Evolutionary conservation across 768 basidiomycete genomes (phyloP).

Genomic region (Lentinus tigrinus): DNA sequence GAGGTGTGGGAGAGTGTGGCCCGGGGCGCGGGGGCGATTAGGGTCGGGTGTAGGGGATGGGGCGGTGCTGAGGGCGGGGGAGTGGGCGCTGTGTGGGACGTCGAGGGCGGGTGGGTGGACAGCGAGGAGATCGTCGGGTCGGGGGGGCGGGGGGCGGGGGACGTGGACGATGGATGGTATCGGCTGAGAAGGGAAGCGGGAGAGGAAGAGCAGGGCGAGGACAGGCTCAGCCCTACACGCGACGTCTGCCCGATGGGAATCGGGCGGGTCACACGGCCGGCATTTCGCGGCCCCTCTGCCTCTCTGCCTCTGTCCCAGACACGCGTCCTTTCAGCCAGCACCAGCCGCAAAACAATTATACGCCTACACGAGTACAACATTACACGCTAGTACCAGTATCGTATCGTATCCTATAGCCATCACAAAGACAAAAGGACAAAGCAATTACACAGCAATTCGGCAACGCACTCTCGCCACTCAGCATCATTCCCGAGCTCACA

Average conservation of each 20-base stretch:
- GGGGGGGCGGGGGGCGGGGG: constrained; percentile 11
- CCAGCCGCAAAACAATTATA: neutral
- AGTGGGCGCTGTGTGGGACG: constrained; percentile 1
- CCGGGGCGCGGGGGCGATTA: neutral
- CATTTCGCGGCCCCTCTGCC: neutral
- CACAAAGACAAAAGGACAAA: neutral
- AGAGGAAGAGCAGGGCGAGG: constrained; percentile 8
- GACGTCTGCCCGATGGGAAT: constrained; percentile 39
- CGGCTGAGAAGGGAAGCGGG: constrained; percentile 19
- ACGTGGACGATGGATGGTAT: constrained; percentile 18
- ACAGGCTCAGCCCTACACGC: constrained; percentile 31
- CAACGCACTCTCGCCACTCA: too few species aligned
- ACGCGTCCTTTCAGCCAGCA: neutral
- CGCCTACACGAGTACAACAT: neutral
- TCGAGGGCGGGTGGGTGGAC: neutral
- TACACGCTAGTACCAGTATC: neutral
- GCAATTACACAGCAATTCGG: neutral
- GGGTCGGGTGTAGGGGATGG: neutral
- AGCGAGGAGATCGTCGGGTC: neutral
- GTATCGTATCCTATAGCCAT: neutral
- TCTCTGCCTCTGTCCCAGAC: too few species aligned
- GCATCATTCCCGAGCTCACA: too few species aligned
- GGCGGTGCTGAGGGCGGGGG: constrained; percentile 3
- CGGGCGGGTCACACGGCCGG: constrained; percentile 18
- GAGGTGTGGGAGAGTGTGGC: constrained; percentile 1